These are phyloP conservation scores for Curvularia sp. DNA, from an alignment of 2,329 filamentous ascomycete species.

Conservation along the genomic window DNA sequence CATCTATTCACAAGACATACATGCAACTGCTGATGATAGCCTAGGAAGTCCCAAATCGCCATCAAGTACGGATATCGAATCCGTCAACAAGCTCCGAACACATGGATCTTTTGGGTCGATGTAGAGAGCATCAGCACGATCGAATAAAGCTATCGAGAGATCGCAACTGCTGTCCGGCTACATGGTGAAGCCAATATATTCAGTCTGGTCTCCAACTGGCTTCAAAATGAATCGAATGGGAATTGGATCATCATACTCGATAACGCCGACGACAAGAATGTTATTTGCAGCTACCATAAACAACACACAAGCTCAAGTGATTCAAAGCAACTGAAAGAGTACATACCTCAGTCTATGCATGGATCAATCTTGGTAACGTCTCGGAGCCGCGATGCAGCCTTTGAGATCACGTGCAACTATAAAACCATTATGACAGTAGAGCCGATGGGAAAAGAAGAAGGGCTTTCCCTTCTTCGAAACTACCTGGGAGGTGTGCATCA, in stretches of 20 bases:
- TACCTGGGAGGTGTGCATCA: neutral
- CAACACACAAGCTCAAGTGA: neutral
- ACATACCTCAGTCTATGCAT: neutral
- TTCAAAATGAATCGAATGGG: neutral
- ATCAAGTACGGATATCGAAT: neutral
- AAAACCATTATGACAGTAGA: neutral
- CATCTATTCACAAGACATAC: neutral
- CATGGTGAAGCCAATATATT: neutral
- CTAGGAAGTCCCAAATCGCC: neutral
- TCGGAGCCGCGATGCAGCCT: neutral
- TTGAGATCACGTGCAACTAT: neutral
- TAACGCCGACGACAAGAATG: neutral
- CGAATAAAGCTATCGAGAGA: neutral
- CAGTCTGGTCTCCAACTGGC: neutral
- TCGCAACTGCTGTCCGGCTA: neutral
- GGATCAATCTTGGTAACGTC: neutral
- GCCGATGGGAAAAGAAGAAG: neutral
- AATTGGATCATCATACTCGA: neutral
- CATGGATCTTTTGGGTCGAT: neutral
- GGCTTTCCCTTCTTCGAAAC: neutral
- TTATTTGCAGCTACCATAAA: neutral
- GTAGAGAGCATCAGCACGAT: neutral
- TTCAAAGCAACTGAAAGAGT: neutral
- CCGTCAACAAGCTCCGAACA: neutral
- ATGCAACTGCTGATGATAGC: neutral